Conservation (phyloP, 2,329 filamentous ascomycete species). For the Mollisiaceae sp. region DNA sequence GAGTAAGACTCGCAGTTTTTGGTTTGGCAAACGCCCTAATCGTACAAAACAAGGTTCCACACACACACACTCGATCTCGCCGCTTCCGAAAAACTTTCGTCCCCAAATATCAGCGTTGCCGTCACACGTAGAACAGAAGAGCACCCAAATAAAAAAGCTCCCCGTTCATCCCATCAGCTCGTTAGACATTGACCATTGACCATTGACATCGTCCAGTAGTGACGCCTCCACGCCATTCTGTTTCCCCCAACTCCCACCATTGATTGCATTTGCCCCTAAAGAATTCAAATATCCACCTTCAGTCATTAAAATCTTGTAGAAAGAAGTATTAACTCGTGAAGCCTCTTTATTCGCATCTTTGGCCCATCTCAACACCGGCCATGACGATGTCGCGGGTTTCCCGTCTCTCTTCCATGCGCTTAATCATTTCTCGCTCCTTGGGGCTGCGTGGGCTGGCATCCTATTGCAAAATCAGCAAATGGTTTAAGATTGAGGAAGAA, state of each 20-base stretch:
- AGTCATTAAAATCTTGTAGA: conserved; percentile 28
- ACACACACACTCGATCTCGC: conserved; percentile 7
- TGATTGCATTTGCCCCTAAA: conserved; percentile 4
- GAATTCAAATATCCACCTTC: conserved; percentile 19
- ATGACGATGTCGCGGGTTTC: conserved; percentile 36
- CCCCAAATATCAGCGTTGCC: conserved; percentile 19
- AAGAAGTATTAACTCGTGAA: conserved; percentile 25
- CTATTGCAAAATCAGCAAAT: conserved; percentile 26
- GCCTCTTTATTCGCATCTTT: conserved; percentile 25
- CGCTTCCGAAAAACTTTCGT: conserved; percentile 14
- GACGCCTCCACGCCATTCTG: conserved; percentile 9
- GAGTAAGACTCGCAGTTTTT: conserved; percentile 11
- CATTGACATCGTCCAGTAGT: neutral
- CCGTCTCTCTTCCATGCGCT: conserved; percentile 57
- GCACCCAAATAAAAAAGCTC: conserved; percentile 20
- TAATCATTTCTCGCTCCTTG: conserved; percentile 61
- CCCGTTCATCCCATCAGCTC: conserved; percentile 18
- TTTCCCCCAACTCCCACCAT: conserved; percentile 15
- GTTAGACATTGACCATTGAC: conserved; percentile 18
- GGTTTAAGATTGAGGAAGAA: neutral
- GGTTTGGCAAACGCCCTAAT: conserved; percentile 14
- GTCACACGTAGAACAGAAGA: conserved; percentile 21
- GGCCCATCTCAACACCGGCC: conserved; percentile 31
- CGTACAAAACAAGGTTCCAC: conserved; percentile 19
- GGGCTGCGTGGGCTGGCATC: conserved; percentile 63